Base-by-base conservation (phyloP, 2,329 filamentous ascomycete species). In the Phaeosphaeriaceae sp. region DNA sequence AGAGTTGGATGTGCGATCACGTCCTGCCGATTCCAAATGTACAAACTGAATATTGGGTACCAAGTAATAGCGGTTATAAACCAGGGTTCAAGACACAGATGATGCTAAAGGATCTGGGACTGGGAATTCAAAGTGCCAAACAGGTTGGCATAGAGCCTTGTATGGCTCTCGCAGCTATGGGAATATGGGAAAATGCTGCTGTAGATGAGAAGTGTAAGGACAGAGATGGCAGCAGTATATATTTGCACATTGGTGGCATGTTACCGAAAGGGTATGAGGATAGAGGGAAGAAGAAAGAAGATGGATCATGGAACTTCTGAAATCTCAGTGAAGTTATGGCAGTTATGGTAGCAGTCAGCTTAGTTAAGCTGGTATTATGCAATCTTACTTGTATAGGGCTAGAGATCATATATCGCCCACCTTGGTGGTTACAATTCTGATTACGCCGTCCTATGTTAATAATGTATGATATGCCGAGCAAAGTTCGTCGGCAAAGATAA, bases 1-100 rank as follows among this genome's bases (percentile, higher is more conserved):
- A 68, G 40, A 59, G 51, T n/a, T 70, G 66, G 63, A 71, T 70
- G 66, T 66, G 66, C 46, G 68, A 71, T 28, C 66, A 68, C 16
- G 68, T 70, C 2, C 60, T 66, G 56, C 68, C 68, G 3, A 60
- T 71, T 6, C 68, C 68, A 3, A 68, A 68, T 28, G 62, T 71
- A 6, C 46, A 61, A 34, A 56, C 45, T 0, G 60, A 65, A n/a
- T 55, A 56, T 9, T 67, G 63, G 64, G 65, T 70, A 7, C 68
- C 68, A 32, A 70, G 66, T 44, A 64, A 63, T n/a, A 68, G 54
- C 32, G 67, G 66, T 9, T 70, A 71, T 46, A 63, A 53, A 35
- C 65, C 66, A 1, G 67, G 67, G 1, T 70, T 70, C 43, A 69
- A 67, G 50, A 68, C 67, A 39, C 65, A 69, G 51, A 71, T 71